phyloP scores from a whole-genome alignment of 2,329 filamentous ascomycete species.

The Sphaerulina vaccinii region DNA sequence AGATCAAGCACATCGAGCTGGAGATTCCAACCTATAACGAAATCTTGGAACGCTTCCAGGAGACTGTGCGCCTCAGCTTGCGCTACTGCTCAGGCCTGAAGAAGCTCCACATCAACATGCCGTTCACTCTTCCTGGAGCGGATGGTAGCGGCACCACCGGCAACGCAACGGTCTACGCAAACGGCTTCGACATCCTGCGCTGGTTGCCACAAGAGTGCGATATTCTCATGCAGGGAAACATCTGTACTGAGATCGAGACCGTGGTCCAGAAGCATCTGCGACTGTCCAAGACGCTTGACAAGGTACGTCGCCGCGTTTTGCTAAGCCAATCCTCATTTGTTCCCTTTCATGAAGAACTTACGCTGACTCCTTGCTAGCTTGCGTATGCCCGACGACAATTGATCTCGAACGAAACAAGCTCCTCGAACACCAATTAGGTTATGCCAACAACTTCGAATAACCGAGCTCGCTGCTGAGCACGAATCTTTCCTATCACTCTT shows the following conservation, averaged over 20 bases:
- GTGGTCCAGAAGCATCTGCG: constrained; percentile 46
- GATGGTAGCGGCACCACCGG: constrained; percentile 35
- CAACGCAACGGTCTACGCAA: constrained; percentile 47
- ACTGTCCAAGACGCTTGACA: constrained; percentile 43
- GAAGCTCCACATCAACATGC: constrained; percentile 43
- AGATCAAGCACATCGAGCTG: constrained; percentile 46
- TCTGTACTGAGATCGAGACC: constrained; percentile 40
- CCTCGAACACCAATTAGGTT: constrained; percentile 4
- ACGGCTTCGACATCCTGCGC: constrained; percentile 48
- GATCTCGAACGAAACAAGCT: constrained; percentile 34
- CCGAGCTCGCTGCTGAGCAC: not conserved
- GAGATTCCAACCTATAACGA: constrained; percentile 49
- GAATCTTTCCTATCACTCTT: too few species aligned
- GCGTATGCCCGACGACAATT: constrained; percentile 37
- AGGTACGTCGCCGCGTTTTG: constrained; percentile 34
- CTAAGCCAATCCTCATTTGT: not conserved
- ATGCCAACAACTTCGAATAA: not conserved
- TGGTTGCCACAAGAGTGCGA: constrained; percentile 47
- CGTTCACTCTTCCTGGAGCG: constrained; percentile 33
- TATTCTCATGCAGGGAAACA: constrained; percentile 43
- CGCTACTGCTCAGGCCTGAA: constrained; percentile 49
- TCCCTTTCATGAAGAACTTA: constrained; percentile 1
- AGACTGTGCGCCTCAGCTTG: constrained; percentile 46
- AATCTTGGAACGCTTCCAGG: constrained; percentile 48
- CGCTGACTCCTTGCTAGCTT: constrained; percentile 28